phyloP scores from a whole-genome alignment of 2,329 filamentous ascomycete species.

The Pestalotiopsis sp. region DNA sequence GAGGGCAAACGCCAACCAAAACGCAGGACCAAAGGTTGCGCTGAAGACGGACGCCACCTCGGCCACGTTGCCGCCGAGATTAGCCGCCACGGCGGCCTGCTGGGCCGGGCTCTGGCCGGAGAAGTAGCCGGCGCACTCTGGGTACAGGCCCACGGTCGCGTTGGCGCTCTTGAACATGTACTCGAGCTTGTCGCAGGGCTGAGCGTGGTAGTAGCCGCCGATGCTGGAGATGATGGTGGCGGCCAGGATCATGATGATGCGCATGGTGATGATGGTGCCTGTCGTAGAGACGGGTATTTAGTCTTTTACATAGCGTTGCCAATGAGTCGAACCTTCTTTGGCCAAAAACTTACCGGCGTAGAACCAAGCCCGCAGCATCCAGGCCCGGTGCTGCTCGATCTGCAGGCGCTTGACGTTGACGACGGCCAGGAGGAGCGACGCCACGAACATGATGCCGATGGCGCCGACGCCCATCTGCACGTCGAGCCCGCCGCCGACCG shows the following conservation, averaged over 20 bases:
- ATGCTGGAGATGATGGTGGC: slow-evolving; percentile 38
- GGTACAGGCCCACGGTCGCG: slow-evolving; percentile 39
- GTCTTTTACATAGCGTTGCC: neutral
- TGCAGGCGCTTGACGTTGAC: slow-evolving; percentile 62
- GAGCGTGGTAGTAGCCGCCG: slow-evolving; percentile 26
- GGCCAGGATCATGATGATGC: slow-evolving; percentile 48
- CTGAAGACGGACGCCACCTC: slow-evolving; percentile 45
- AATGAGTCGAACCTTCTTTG: neutral
- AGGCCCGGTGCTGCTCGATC: slow-evolving; percentile 64
- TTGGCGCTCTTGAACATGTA: slow-evolving; percentile 36
- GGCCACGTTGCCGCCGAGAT: slow-evolving; percentile 31
- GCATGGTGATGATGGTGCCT: slow-evolving; percentile 54
- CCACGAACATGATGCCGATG: slow-evolving; percentile 46
- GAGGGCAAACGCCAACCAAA: slow-evolving; percentile 55
- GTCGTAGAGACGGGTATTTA: neutral
- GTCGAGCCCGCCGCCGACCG: slow-evolving; percentile 55
- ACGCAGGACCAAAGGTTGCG: slow-evolving; percentile 51
- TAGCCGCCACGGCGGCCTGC: slow-evolving; percentile 34
- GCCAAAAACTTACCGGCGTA: slow-evolving; percentile 34
- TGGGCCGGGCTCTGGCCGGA: slow-evolving; percentile 27
- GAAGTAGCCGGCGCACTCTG: slow-evolving; percentile 44
- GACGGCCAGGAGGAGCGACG: slow-evolving; percentile 48
- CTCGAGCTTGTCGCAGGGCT: slow-evolving; percentile 51
- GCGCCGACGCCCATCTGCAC: slow-evolving; percentile 47
- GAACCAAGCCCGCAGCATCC: slow-evolving; percentile 60